Evolutionary conservation across 2,329 filamentous ascomycete genomes (phyloP), one percentile per base, ranked within the genome.

Genomic region (Fonsecaea nubica): DNA sequence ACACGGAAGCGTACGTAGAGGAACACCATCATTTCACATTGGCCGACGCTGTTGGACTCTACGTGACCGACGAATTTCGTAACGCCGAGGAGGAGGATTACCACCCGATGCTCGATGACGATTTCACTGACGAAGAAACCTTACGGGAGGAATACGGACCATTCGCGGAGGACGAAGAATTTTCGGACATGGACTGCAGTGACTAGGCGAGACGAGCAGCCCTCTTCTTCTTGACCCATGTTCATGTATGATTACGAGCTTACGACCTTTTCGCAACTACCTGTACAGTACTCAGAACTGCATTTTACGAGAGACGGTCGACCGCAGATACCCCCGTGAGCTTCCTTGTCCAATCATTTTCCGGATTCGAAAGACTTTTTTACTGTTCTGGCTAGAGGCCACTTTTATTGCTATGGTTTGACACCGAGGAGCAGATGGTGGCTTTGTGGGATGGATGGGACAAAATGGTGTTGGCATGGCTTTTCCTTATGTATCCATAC

Each of bases 111-210:
- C 55, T 67, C 9, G 63, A 69, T 18, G 64, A 63, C 25, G 40
- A 61, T n/a, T 71, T 66, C 40, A 48, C 54, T 32, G 69, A 71
- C 40, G 64, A 64, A 15, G 69, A 71, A 15, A 63, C 65, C n/a
- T 52, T 71, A 21, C 62, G 62, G 40, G 64, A 67, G 21, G 58
- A 67, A 38, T 70, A 59, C 50, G 69, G 69, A 12, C 68, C 68
- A 18, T 69, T 67, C 35, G 54, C 52, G 6, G 67, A 67, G 13
- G 61, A 66, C 30, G 61, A 62, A 1, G 62, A 63, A 18, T 53
- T 53, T n/a, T 65, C 63, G 50, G 66, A 68, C 40, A 68, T 68
- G 66, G 66, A 68, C 42, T 68, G 66, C 66, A 64, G 59, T 57
- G 63, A 58, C 57, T 65, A 65, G 60, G 42, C 32, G 48, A 32